phyloP scores from a whole-genome alignment of 768 basidiomycete species.

The Coprinopsis marcescibilis region DNA sequence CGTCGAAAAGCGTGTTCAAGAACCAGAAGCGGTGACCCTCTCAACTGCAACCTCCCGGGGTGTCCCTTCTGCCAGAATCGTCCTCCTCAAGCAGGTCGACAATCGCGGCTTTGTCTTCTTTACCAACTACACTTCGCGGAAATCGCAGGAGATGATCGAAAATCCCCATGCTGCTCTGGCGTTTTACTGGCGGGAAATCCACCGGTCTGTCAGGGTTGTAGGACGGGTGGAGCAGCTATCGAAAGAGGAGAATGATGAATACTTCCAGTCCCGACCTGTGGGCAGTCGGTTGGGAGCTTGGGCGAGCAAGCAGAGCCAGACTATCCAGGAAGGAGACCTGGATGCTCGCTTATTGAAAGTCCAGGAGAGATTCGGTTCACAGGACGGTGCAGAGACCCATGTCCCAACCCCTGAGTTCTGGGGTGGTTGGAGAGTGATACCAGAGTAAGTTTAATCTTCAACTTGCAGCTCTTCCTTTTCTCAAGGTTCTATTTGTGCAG shows the following conservation, averaged over 20 bases:
- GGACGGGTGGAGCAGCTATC: slow-evolving; percentile 79
- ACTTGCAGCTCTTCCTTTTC: not conserved
- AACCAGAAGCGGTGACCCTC: slow-evolving; percentile 89
- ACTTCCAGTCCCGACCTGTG: slow-evolving; percentile 76
- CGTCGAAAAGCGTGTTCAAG: slow-evolving; percentile 46
- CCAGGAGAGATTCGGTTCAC: slow-evolving; percentile 49
- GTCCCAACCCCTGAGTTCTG: slow-evolving; percentile 86
- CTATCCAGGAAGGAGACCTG: slow-evolving; percentile 71
- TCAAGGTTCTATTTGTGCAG: slow-evolving; percentile 36
- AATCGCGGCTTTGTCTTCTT: slow-evolving; percentile 88
- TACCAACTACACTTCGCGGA: slow-evolving; percentile 95
- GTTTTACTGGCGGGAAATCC: slow-evolving; percentile 89
- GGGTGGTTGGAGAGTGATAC: slow-evolving; percentile 96
- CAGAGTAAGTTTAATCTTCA: slow-evolving; percentile 50
- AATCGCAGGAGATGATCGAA: slow-evolving; percentile 70
- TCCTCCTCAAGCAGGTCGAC: slow-evolving; percentile 91
- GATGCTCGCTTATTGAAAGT: slow-evolving; percentile 52
- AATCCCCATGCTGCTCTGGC: slow-evolving; percentile 81
- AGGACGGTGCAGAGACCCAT: slow-evolving; percentile 35
- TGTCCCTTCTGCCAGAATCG: slow-evolving; percentile 83
- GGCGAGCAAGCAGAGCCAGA: slow-evolving; percentile 85
- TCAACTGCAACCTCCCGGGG: slow-evolving; percentile 67
- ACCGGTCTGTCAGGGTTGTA: slow-evolving; percentile 75
- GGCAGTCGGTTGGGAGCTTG: slow-evolving; percentile 88
- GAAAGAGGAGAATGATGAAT: slow-evolving; percentile 69